Base-by-base conservation (phyloP, 176 grass and related monocot species). In the Musa troglodytarum region DNA sequence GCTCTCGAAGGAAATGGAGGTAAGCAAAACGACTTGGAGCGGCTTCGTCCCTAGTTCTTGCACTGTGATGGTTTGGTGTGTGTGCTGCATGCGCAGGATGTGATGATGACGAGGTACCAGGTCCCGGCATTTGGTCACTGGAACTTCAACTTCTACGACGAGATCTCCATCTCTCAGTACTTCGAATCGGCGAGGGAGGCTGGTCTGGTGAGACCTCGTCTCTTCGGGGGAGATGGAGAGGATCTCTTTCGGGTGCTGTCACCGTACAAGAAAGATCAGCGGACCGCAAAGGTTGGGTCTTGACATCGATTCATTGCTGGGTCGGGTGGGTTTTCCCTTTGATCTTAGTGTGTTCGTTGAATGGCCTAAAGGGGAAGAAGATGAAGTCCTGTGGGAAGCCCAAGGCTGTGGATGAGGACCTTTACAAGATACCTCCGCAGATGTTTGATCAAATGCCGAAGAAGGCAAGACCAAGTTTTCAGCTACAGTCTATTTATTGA, bases 391-490 rank as follows among this genome's bases (percentile, higher is more conserved):
- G 75, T 19, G 81, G 52, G 63, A 79, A 92, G 84, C 72, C 84
- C 23, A 87, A 71, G 16, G 56, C 58, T 24, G 79, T 88, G 3
- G 92, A 96, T 58, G 90, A 96, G 74, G 92, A 96, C 84, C 76
- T 96, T 69, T 96, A 96, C 85, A 89, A 90, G 89, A 87, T 96
- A 25, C 88, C 92, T 10, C 85, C 87, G 8, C 84, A 90, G 65
- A 64, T 90, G 26, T 53, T 96, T 50, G 88, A 88, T 79, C 86
- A 89, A 88, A 82, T 88, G 74, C 84, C 86, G 58, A 85, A 50
- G 9, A 70, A 70, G 68, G 68, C 17, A 50, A 51, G 34, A 6
- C 34, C 34, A 43, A 43, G 34, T 43, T 43, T 6, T 43, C 3
- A 6, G 34, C 34, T 43, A 43, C 34, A 43, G 34, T 43, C 34